Base-by-base conservation (phyloP, 371 early-diverging fungal genomes). In the Catenaria anguillulae region DNA sequence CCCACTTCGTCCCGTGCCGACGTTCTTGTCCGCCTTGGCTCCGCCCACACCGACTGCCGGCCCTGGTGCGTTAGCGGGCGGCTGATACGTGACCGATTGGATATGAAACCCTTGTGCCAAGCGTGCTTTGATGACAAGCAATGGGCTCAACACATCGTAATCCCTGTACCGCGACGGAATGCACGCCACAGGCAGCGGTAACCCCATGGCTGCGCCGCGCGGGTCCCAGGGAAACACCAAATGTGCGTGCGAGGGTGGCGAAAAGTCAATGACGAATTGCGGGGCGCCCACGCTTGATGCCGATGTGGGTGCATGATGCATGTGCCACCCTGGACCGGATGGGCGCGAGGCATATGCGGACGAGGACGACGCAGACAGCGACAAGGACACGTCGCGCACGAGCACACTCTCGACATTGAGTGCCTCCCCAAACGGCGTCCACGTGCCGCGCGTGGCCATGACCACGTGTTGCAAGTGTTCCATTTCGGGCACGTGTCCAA, bases 41-140 rank as follows among this genome's bases (percentile, higher is more conserved):
- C n/a, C n/a, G n/a, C n/a, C n/a, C n/a, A n/a, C n/a, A n/a, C n/a
- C n/a, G 48, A 42, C 61, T 46, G 33, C 67, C 62, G 31, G 67
- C 61, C 8, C 67, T 70, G 63, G 70, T 71, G 2, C 71, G 70
- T 55, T 71, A 67, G 65, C 71, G 46, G 73, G 46, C 76, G 62
- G 15, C 40, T 40, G 40, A 17, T 40, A 40, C 10, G 73, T 73
- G 46, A 89, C 71, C 17, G 76, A 78, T 35, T 80, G 73, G 29
- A 88, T 69, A 31, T 73, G 68, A 67, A 92, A 95, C 2, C 94
- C 96, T 71, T 95, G 91, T 26, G 84, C 72, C 48, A 91, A 73
- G 21, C 94, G 78, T 2, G 86, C 79, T 21, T 75, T 73, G 33
- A 93, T 76, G 29, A 92, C 66, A 63, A 80, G 77, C 29, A 92